Percentiles rank a stretch among this genome's conserved stretches.
These are phyloP conservation scores for Rhodotorula sp. DNA, from an alignment of 1,284 basidiomycete genomes.

Conservation along the genomic window DNA sequence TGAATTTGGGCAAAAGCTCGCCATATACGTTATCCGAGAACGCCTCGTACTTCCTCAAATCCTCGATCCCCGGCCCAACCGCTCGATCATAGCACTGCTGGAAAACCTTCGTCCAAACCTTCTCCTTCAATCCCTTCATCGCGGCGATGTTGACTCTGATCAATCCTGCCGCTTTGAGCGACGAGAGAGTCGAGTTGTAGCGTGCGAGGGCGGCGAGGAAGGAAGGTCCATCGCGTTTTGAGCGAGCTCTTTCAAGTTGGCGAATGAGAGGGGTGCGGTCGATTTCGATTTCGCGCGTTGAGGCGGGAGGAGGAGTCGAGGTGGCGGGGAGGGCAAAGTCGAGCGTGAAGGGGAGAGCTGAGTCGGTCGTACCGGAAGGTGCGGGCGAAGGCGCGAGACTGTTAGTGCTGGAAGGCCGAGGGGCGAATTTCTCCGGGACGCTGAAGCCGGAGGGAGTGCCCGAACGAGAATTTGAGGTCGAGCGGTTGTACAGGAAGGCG, in stretches of 20 bases:
- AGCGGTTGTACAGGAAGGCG: slow-evolving; percentile 30
- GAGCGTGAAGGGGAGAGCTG: background rate
- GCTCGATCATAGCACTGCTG: slow-evolving; percentile 58
- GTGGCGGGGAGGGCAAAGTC: background rate
- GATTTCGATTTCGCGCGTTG: background rate
- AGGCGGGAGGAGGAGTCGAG: background rate
- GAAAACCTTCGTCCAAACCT: slow-evolving; percentile 55
- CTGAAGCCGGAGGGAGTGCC: slow-evolving; percentile 26
- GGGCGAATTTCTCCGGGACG: slow-evolving; percentile 38
- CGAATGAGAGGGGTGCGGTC: slow-evolving; percentile 53
- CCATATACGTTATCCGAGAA: slow-evolving; percentile 51
- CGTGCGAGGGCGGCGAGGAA: slow-evolving; percentile 54
- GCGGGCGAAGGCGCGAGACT: no score
- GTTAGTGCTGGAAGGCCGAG: background rate
- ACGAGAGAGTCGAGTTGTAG: slow-evolving; percentile 54
- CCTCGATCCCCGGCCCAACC: slow-evolving; percentile 55
- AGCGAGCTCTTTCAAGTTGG: slow-evolving; percentile 55
- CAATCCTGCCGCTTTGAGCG: slow-evolving; percentile 49
- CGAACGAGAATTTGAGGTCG: slow-evolving; percentile 33
- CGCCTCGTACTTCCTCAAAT: slow-evolving; percentile 53
- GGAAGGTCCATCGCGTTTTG: slow-evolving; percentile 54
- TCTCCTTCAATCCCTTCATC: slow-evolving; percentile 42
- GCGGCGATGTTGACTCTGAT: slow-evolving; percentile 46
- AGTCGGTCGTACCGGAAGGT: background rate
- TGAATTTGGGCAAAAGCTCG: slow-evolving; percentile 51